Conservation (phyloP, 805 yeast genomes). For the Candida patagonica region DNA sequence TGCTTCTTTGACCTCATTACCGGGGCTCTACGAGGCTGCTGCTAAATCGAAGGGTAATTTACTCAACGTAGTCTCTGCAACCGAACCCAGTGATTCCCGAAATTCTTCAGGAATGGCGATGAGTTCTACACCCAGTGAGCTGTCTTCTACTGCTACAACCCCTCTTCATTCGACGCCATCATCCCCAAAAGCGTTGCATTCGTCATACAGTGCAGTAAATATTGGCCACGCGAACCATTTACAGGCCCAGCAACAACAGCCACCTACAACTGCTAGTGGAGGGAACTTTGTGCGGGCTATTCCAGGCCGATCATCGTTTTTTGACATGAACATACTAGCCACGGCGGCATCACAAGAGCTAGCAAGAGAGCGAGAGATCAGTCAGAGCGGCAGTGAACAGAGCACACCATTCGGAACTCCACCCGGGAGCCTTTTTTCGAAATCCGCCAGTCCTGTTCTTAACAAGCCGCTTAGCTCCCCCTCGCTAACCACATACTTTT, state of each 20-base stretch:
- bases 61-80: neutral
- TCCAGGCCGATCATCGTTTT: conserved; percentile 13
- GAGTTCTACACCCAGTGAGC: conserved; percentile 1
- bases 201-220: conserved; percentile 4
- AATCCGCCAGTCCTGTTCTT: neutral
- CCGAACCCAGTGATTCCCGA: neutral
- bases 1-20: conserved; percentile 11
- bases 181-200: conserved; percentile 4
- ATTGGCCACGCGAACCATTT: neutral
- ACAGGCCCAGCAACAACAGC: neutral
- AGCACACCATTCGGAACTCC: conserved; percentile 1
- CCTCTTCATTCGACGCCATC: conserved; percentile 5
- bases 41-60: neutral
- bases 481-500: conserved; percentile 18
- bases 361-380: conserved; percentile 27
- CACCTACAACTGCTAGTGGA: conserved; percentile 1
- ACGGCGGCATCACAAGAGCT: conserved; percentile 37
- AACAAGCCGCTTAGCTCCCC: conserved; percentile 16
- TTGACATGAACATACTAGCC: conserved; percentile 35
- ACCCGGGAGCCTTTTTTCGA: conserved; percentile 1
- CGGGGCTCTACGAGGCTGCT: conserved; percentile 9
- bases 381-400: neutral
- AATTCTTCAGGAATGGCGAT: neutral
- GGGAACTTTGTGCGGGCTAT: conserved; percentile 20
- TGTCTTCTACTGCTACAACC: conserved; percentile 1